A percentile compares a stretch with the other conserved stretches of the same genome.
These are phyloP conservation scores for Inonotus obliquus DNA, from an alignment of 1,284 basidiomycete species.

Conservation along the genomic window DNA sequence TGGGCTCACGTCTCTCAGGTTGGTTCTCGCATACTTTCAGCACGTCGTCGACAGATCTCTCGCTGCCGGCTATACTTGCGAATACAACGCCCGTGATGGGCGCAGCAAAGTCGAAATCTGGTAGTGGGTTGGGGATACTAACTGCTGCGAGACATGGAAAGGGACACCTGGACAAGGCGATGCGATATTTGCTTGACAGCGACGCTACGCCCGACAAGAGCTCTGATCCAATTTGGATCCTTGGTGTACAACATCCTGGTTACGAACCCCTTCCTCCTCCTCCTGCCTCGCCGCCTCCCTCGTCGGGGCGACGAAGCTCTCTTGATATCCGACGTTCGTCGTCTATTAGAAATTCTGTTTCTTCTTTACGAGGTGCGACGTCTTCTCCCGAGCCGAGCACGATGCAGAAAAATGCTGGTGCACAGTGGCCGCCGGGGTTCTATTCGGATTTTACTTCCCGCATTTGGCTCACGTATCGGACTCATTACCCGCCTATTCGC, in stretches of 20 bases:
- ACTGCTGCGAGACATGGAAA: constrained; percentile 68
- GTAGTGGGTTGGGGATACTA: constrained; percentile 32
- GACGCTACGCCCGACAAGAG: constrained; percentile 80
- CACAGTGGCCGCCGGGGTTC: constrained; percentile 75
- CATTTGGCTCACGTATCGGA: constrained; percentile 92
- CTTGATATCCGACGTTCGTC: constrained; percentile 35
- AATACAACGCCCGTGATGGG: constrained; percentile 33
- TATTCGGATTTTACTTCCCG: constrained; percentile 87
- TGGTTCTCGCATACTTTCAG: constrained; percentile 76
- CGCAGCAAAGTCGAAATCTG: constrained; percentile 42
- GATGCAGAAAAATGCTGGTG: constrained; percentile 38
- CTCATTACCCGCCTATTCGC: constrained; percentile 79
- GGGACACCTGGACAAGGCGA: constrained; percentile 71
- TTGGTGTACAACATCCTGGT: constrained; percentile 75
- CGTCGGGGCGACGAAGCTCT: constrained; percentile 34
- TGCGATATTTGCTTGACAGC: constrained; percentile 79
- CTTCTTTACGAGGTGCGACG: constrained; percentile 32
- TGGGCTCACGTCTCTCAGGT: constrained; percentile 63
- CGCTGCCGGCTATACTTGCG: constrained; percentile 55
- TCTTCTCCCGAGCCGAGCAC: constrained; percentile 29
- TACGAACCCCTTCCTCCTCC: constrained; percentile 48
- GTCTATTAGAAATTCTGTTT: constrained; percentile 47
- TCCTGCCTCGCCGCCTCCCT: constrained; percentile 25
- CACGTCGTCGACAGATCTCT: constrained; percentile 63
- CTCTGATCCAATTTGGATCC: constrained; percentile 76